phyloP scores from a whole-genome alignment of 345 rosid genomes.

The Sonneratia caseolaris region DNA sequence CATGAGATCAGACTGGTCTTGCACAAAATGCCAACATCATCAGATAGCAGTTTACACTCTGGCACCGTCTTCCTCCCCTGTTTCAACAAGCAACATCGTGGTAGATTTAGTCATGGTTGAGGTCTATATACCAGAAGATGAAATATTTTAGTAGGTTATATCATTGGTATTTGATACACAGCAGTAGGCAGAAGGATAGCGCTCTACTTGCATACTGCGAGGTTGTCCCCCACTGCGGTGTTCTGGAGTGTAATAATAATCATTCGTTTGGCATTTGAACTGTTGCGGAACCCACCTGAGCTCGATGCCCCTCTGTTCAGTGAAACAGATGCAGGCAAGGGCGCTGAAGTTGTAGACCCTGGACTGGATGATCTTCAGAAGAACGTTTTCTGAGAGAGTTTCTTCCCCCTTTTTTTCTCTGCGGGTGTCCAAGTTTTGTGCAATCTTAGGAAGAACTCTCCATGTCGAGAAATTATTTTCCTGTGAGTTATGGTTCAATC shows the following conservation, averaged over 20 bases:
- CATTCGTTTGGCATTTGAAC: not conserved
- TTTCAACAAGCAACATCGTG: not conserved
- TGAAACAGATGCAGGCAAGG: constrained; percentile 30
- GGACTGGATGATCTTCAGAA: constrained; percentile 56
- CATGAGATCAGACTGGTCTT: no score
- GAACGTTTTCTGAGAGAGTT: constrained; percentile 47
- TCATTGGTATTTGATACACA: no score
- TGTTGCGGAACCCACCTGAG: constrained; percentile 57
- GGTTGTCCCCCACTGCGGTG: no score
- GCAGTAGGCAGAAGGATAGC: no score
- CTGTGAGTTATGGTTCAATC: not conserved
- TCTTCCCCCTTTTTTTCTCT: not conserved
- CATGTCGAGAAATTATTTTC: not conserved
- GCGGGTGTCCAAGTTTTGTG: not conserved
- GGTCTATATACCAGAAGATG: not conserved
- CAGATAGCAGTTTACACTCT: not conserved
- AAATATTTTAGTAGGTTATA: not conserved
- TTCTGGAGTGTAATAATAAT: not conserved
- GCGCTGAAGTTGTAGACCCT: constrained; percentile 43
- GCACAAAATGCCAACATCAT: not conserved
- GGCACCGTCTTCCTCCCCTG: not conserved
- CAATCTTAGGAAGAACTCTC: not conserved
- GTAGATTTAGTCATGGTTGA: not conserved
- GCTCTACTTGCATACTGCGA: no score
- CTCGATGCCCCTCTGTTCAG: constrained; percentile 51